Conservation (phyloP, 192 early-diverging fungal species). For the Thoreauomyces humboldtii region DNA sequence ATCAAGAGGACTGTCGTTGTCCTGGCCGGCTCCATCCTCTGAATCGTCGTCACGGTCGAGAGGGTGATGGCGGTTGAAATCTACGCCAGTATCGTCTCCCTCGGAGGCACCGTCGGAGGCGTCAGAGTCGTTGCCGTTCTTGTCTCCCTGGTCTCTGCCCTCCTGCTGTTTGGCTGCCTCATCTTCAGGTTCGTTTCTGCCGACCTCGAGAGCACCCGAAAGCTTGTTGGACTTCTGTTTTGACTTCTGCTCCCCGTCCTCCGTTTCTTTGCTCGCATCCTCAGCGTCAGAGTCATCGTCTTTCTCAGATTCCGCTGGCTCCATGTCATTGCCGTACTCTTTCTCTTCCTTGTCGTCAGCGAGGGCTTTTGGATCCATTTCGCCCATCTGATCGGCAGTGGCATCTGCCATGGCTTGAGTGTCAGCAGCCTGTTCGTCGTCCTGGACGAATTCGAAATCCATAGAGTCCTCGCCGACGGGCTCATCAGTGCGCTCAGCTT, state of each 20-base stretch:
- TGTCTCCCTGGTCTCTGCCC: conserved; percentile 7
- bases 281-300: not conserved
- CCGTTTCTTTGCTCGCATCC: conserved; percentile 13
- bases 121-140: not conserved
- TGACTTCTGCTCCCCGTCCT: conserved; percentile 18
- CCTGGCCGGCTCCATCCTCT: conserved; percentile 11
- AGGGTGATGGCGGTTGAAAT: conserved; percentile 3
- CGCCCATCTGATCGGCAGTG: conserved; percentile 52
- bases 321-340: conserved; percentile 27
- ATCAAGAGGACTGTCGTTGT: conserved; percentile 34
- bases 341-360: conserved; percentile 37
- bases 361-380: conserved; percentile 45
- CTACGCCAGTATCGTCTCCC: conserved; percentile 41
- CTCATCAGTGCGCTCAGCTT: conserved; percentile 45
- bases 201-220: conserved; percentile 9
- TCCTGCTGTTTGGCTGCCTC: no score
- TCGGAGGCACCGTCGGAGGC: conserved; percentile 8
- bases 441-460: conserved; percentile 74
- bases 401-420: conserved; percentile 74
- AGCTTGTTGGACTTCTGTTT: conserved; percentile 9
- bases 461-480: conserved; percentile 30
- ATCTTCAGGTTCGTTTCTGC: conserved; percentile 24
- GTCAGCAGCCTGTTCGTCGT: conserved; percentile 72
- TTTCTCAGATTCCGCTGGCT: not conserved
- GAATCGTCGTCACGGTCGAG: conserved; percentile 10